phyloP scores from a whole-genome alignment of 2,329 filamentous ascomycete genomes.

The Leptographium galeiforme region DNA sequence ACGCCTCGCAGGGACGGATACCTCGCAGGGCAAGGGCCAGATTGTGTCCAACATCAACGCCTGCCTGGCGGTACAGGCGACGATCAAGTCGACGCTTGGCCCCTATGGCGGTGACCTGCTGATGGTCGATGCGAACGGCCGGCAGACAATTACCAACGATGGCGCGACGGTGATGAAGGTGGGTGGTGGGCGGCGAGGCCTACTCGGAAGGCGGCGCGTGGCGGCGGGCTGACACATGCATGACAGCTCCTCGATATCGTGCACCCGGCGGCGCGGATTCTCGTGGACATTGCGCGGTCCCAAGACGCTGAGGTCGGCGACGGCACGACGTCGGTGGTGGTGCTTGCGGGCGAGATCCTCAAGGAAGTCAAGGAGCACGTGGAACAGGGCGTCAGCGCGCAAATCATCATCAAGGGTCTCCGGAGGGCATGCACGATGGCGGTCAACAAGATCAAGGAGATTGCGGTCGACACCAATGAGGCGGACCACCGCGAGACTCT shows the following conservation, averaged over 20 bases:
- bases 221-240: slow-evolving; percentile 2
- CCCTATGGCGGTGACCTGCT: slow-evolving; percentile 94
- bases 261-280: slow-evolving; percentile 89
- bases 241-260: slow-evolving; percentile 87
- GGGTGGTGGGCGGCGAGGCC: slow-evolving; percentile 12
- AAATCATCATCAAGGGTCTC: slow-evolving; percentile 94
- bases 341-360: slow-evolving; percentile 91
- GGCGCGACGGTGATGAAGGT: slow-evolving; percentile 99
- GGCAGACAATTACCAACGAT: slow-evolving; percentile 97
- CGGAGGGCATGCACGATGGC: slow-evolving; percentile 79
- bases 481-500: slow-evolving; percentile 78
- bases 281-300: slow-evolving; percentile 95
- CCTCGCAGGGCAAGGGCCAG: slow-evolving; percentile 93
- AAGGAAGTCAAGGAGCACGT: slow-evolving; percentile 96
- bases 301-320: slow-evolving; percentile 99
- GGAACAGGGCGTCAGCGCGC: slow-evolving; percentile 91
- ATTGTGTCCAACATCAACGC: slow-evolving; percentile 98
- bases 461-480: slow-evolving; percentile 75
- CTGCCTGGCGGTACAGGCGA: slow-evolving; percentile 87
- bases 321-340: slow-evolving; percentile 93
- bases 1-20: slow-evolving; percentile 68
- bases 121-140: slow-evolving; percentile 90
- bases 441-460: slow-evolving; percentile 98
- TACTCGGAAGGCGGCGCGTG: background rate
- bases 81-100: slow-evolving; percentile 89